Evolutionary conservation across 1,284 basidiomycete species (phyloP), one percentile per base, ranked within the genome.

Genomic region (Ceratobasidium sp.): DNA sequence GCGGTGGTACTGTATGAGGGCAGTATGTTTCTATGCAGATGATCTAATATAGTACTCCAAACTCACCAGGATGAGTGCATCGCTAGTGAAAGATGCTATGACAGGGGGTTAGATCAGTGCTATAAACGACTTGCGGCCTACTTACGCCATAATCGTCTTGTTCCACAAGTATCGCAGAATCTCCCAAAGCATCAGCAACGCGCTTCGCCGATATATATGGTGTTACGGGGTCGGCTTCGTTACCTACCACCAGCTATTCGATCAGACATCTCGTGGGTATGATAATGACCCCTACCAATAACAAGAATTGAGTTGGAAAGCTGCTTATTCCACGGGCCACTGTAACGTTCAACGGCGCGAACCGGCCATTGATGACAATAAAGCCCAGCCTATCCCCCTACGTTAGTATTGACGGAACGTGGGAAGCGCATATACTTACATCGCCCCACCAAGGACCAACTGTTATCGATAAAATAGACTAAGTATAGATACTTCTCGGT

Each of bases 101-200:
- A 46, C 20, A 17, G 38, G 13, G 23, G 42, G 52, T 50, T 17
- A 40, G 40, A 38, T 13, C 17, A 42, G 3, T 1, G 42, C 13
- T 17, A 40, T 64, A 42, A 17, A 3, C 38, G n/a, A 17, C 12
- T 40, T 44, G 12, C 6, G n/a, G 12, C 3, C 9, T 12, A 50
- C 64, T 54, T 56, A 77, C 75, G 20, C 78, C 78, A 70, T 68
- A 78, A 33, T 65, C 76, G 56, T 77, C 65, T 38, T 76, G 65
- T 65, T 77, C 66, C 20, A 79, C 40, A 10, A 79, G 61, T 20
- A 68, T 26, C 1, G 78, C 78, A 57, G 57, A 66, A 38, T 77
- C 56, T 9, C 77, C 69, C 28, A 77, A 56, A 3, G 66, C 54
- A 52, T 77, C 65, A 42, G 78, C 76, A 5, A 79, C 78, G n/a